Base-by-base conservation (phyloP, 2,329 filamentous ascomycete genomes). In the Didymella glomerata region DNA sequence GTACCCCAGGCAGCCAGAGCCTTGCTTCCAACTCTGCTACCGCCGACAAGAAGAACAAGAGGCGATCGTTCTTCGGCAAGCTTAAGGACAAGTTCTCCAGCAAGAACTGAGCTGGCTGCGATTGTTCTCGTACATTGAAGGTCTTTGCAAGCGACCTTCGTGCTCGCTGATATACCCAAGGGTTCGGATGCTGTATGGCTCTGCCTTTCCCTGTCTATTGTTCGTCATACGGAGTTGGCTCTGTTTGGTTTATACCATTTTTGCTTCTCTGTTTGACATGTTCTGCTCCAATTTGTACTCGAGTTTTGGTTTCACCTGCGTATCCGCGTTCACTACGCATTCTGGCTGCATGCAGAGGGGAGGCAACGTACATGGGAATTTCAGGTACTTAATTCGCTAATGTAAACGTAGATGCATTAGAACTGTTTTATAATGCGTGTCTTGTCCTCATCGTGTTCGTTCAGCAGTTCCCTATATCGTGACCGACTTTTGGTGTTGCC, bases 41-140 rank as follows among this genome's bases (percentile, higher is more conserved):
- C 47, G 67, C 72, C 14, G 68, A 72, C 47, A 80, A 81, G 76
- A 80, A 81, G 71, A 81, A 80, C 72, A 81, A 81, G 76, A 76
- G 80, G 69, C 77, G 77, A 48, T 78, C 77, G 53, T 76, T 83
- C 68, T 82, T 83, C 60, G 78, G 78, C 64, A 81, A 78, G 73
- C 63, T 83, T 61, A 82, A 82, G 78, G 80, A 82, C 57, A 82
- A 81, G 76, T 71, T 83, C 50, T 66, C 66, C 22, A 65, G 63
- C 66, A 73, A 74, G 58, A 54, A 68, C 57, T 71, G 70, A 65
- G 59, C 49, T 60, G 50, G 44, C 27, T 46, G 45, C 44, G 38
- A 34, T 32, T 22, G 53, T 60, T 59, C 48, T 51, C 46, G 59
- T 60, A 63, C 56, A 62, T 65, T 60, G 18, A 42, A 55, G 55